Evolutionary conservation across 1,284 basidiomycete genomes (phyloP).

Genomic region (Ustilago crameri): DNA sequence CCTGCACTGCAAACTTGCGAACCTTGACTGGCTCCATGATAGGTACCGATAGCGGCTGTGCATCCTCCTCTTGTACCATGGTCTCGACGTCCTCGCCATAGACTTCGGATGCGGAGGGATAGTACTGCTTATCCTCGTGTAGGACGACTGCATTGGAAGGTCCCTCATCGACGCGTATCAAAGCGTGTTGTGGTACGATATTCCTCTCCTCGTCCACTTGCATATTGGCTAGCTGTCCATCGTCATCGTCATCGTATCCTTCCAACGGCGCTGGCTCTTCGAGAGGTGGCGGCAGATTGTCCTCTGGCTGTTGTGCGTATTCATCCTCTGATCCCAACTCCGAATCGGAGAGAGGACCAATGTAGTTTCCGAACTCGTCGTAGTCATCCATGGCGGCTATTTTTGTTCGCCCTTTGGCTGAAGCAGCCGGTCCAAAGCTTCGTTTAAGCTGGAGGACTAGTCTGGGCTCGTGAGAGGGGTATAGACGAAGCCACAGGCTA

Average conservation of each 20-base stretch:
- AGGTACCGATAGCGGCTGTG: conserved; percentile 92
- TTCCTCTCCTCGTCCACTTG: conserved; percentile 71
- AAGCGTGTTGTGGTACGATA: conserved; percentile 36
- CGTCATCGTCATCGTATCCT: conserved; percentile 77
- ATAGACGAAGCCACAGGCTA: conserved; percentile 12
- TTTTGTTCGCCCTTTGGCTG: neutral
- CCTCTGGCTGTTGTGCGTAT: conserved; percentile 8
- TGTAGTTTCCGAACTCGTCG: conserved; percentile 68
- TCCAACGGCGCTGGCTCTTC: conserved; percentile 71
- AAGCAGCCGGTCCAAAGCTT: no score
- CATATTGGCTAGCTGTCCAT: conserved; percentile 18
- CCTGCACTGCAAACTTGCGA: conserved; percentile 81
- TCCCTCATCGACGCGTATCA: conserved; percentile 62
- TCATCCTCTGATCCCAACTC: conserved; percentile 54
- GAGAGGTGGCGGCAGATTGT: conserved; percentile 11
- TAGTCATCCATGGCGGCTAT: conserved; percentile 61
- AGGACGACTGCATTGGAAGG: conserved; percentile 85
- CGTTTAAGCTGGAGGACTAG: no score
- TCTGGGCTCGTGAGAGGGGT: conserved; percentile 15
- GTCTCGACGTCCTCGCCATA: conserved; percentile 96
- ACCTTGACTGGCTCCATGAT: conserved; percentile 96
- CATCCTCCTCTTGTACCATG: conserved; percentile 97
- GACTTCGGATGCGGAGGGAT: conserved; percentile 88
- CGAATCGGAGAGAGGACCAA: conserved; percentile 66
- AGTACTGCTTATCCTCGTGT: conserved; percentile 99